Conservation (phyloP, 148 eudicot species). For the Heliamphora exappendiculata region DNA sequence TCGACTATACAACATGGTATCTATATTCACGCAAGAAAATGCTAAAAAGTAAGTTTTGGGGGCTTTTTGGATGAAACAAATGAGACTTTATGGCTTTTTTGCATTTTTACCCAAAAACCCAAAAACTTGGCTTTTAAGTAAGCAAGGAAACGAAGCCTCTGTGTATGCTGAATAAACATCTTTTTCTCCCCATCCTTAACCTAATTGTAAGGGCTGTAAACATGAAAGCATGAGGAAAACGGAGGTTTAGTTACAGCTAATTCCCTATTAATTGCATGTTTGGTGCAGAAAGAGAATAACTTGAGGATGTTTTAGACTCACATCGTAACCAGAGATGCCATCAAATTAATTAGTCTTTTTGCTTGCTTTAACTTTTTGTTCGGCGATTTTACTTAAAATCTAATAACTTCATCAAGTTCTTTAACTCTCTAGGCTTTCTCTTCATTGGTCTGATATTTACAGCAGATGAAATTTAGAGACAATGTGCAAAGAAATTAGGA, state of each 20-base stretch:
- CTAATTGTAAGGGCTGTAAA: too few species aligned
- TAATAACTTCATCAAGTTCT: not conserved
- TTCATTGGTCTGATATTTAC: not conserved
- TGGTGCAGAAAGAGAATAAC: not conserved
- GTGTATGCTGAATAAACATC: too few species aligned
- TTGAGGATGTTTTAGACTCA: not conserved
- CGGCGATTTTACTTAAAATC: too few species aligned
- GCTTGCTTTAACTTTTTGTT: not conserved
- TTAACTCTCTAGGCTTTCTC: not conserved
- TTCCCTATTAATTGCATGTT: not conserved
- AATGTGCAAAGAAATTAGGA: not conserved
- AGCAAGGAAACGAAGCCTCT: too few species aligned
- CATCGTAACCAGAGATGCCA: not conserved
- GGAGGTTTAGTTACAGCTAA: not conserved
- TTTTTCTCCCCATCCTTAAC: too few species aligned
- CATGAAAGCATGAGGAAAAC: not conserved
- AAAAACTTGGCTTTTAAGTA: too few species aligned
- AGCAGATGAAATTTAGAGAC: not conserved
- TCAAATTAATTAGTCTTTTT: not conserved
- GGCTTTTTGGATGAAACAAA: too few species aligned
- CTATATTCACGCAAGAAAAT: too few species aligned
- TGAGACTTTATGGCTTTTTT: too few species aligned
- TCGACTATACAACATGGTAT: too few species aligned
- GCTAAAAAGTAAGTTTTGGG: too few species aligned
- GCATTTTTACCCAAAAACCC: too few species aligned